Percentiles rank a stretch among this genome's conserved stretches.
phyloP scores from a whole-genome alignment of 2,329 filamentous ascomycete genomes.

The Penicillium sp. region DNA sequence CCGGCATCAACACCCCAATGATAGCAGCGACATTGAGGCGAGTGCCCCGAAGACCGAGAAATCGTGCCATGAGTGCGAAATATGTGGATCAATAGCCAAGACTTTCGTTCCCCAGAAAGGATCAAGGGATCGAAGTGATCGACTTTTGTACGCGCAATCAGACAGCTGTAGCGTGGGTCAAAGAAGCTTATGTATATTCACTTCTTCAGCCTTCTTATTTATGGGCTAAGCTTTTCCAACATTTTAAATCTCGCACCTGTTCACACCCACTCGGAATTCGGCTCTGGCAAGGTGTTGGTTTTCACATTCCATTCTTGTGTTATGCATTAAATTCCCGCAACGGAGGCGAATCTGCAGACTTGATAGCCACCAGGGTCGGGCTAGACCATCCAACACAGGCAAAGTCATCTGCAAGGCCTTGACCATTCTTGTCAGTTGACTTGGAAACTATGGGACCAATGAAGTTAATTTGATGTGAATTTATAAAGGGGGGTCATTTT shows the following conservation, averaged over 20 bases:
- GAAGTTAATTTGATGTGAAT: not conserved
- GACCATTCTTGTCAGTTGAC: slow-evolving; percentile 5
- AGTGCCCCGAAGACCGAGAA: slow-evolving; percentile 23
- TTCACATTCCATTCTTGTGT: slow-evolving; percentile 10
- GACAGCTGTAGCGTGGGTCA: not conserved
- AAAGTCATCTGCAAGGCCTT: slow-evolving; percentile 6
- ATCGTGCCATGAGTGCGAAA: slow-evolving; percentile 13
- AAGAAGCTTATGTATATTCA: not conserved
- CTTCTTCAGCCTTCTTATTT: not conserved
- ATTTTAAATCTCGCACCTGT: not conserved
- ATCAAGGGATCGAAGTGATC: slow-evolving; percentile 9
- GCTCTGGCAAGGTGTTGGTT: not conserved
- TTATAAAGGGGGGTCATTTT: not conserved
- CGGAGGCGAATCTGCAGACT: not conserved
- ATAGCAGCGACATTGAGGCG: slow-evolving; percentile 21
- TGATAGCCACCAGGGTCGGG: slow-evolving; percentile 5
- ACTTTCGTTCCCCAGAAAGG: not conserved
- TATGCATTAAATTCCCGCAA: slow-evolving; percentile 7
- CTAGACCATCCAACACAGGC: not conserved
- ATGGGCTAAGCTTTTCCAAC: not conserved
- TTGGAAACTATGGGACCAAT: slow-evolving; percentile 1
- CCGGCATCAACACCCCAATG: slow-evolving; percentile 23
- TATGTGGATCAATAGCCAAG: slow-evolving; percentile 11
- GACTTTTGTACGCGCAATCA: not conserved
- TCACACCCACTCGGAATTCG: not conserved